Conservation (phyloP, 805 yeast genomes). For the Yueomyces sinensis region DNA sequence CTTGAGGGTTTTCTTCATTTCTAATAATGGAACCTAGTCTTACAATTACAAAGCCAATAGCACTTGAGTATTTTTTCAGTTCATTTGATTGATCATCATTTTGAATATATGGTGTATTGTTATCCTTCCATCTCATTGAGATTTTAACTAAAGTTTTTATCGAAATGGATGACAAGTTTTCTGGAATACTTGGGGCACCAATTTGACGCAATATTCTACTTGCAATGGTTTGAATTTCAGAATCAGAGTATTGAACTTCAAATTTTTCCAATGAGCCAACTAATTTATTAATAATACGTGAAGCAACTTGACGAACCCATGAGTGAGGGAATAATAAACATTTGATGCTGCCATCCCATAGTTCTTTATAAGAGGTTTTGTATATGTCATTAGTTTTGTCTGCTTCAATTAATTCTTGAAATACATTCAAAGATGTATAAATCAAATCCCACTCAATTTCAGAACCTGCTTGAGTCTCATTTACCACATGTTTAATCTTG, state of each 20-base stretch:
- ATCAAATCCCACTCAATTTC: slow-evolving; percentile 65
- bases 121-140: slow-evolving; percentile 46
- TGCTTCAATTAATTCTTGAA: slow-evolving; percentile 28
- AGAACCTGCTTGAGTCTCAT: slow-evolving; percentile 26
- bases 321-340: slow-evolving; percentile 74
- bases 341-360: slow-evolving; percentile 42
- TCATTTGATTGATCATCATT: slow-evolving; percentile 14
- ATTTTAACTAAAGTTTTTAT: slow-evolving; percentile 55
- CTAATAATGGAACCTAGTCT: slow-evolving; percentile 52
- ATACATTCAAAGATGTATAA: slow-evolving; percentile 48
- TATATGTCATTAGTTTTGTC: slow-evolving; percentile 22
- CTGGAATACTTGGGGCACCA: slow-evolving; percentile 62
- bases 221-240: slow-evolving; percentile 54
- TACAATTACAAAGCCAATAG: slow-evolving; percentile 31
- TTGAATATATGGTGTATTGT: slow-evolving; percentile 27
- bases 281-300: slow-evolving; percentile 43
- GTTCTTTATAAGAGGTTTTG: slow-evolving; percentile 17
- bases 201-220: slow-evolving; percentile 63
- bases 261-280: slow-evolving; percentile 29
- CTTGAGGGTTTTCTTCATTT: slow-evolving; percentile 45
- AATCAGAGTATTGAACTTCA: slow-evolving; percentile 24
- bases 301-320: slow-evolving; percentile 69
- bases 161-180: slow-evolving; percentile 46
- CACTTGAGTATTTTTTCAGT: slow-evolving; percentile 9
- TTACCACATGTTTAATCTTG: slow-evolving; percentile 24